Base-by-base conservation (phyloP, 148 eudicot genomes). In the Agrostemma githago region DNA sequence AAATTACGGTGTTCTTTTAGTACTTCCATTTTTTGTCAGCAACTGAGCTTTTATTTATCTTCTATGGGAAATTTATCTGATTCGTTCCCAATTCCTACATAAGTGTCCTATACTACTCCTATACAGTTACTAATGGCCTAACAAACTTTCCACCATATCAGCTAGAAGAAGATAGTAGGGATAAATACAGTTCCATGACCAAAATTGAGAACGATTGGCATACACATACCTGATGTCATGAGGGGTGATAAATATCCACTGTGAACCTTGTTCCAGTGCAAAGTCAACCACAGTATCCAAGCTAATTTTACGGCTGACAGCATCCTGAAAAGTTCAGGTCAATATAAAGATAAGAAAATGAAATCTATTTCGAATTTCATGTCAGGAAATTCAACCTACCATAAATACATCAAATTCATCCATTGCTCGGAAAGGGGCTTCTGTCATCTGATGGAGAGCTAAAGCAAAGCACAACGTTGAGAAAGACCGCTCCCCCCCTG, bases 351-450 rank as follows among this genome's bases (percentile, higher is more conserved):
- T 44, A 67, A 4, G 66, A 59, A 62, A 54, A 65, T 8, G 15
- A 9, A 75, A 74, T 51, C 34, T 3, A 21, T 8, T 19, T 60
- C 10, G 1, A 60, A 19, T 34, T 60, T 60, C 66, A 6, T 5
- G 34, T 11, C 38, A 43, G 66, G 34, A 46, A 39, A 41, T 11
- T 2, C 15, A 72, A 79, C 83, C 59, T 78, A 94, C 98, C 98
- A 94, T 94, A 78, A 92, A 95, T 34, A 95, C 97, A 85, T 95
- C 97, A 86, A 92, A 95, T 77, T 95, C 96, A 78, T 95, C 97
- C 98, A 95, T 95, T 44, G 97, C 98, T 75, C 98, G 97, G 68
- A 95, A 95, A 54, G 98, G 93, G 71, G 98, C 89, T 85, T 95
- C 98, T 39, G 95, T 92, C 98, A 95, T 95, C 80, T 90, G 93